Evolutionary conservation across 805 yeast species (phyloP), one percentile per base, ranked within the genome.

Genomic region (Pichia exigua): DNA sequence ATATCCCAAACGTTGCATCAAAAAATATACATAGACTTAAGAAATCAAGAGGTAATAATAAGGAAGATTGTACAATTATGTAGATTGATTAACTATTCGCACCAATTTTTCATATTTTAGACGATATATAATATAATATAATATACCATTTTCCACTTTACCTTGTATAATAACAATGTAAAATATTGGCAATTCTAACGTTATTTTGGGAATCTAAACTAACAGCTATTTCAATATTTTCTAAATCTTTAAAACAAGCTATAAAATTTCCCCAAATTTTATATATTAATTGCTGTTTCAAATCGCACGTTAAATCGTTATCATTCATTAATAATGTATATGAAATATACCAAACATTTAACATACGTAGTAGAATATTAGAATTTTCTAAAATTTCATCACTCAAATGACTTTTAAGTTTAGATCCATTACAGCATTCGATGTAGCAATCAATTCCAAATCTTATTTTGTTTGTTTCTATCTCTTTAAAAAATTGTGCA

Each of bases 41-140:
- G 15, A 58, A 51, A 28, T 47, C 46, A 13, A 49, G 58, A 41
- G 49, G 45, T 42, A 52, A 40, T 35, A 64, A 55, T 42, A 65
- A 59, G 26, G 59, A 59, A 28, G 67, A 66, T 46, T 67, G 71
- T 55, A 63, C 65, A 9, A 66, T 67, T 46, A 65, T 67, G 70
- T 67, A 53, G 58, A 41, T 6, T 24, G 2, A 17, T 15, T 9
- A 28, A 28, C 32, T 8, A 8, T 28, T 28, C 13, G 11, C n/a
- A 28, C 32, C 11, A 9, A 9, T 7, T 11, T 28, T 11, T 28
- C 11, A 28, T 28, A 28, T 26, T 10, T 10, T 27, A 27, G 12
- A 27, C 30, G 13, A 26, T 26, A 12, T 15, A 32, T 8, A 30
- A 35, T 35, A 35, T n/a, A 17, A 3, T 17, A 35, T 26, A 45